Conservation (phyloP, 169 alveolate genomes). For the Plasmodium coatneyi region DNA sequence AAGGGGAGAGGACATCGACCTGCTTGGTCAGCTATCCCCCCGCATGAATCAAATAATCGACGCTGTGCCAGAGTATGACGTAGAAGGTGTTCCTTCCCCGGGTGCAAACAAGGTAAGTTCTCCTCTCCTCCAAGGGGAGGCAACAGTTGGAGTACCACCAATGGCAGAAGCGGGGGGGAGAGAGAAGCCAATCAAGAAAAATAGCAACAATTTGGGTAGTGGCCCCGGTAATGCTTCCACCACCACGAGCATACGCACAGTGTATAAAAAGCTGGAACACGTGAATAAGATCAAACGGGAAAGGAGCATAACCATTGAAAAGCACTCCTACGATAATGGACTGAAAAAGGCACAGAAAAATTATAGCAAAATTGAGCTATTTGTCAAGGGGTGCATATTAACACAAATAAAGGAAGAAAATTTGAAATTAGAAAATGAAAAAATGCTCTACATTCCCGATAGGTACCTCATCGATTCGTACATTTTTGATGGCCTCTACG, state of each 20-base stretch:
- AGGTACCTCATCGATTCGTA: constrained; percentile 31
- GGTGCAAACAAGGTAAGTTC: not conserved
- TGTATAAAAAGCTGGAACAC: constrained; percentile 56
- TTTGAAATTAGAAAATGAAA: not conserved
- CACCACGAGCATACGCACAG: not conserved
- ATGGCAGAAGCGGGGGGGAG: not conserved
- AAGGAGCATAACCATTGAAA: not conserved
- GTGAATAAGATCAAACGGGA: constrained; percentile 29
- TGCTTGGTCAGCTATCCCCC: not conserved
- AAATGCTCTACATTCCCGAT: constrained; percentile 1
- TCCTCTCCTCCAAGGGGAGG: not conserved
- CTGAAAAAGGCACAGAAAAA: not conserved
- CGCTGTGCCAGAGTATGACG: not conserved
- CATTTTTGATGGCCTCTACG: constrained; percentile 36
- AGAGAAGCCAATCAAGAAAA: not conserved
- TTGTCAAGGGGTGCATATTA: not conserved
- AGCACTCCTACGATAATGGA: constrained; percentile 40
- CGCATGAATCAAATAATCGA: not conserved
- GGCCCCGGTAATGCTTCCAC: not conserved
- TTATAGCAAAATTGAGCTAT: not conserved
- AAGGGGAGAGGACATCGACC: not conserved
- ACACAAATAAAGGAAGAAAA: not conserved
- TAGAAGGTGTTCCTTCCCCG: not conserved
- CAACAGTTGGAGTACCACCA: not conserved
- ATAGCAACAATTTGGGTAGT: too few species aligned